phyloP scores from a whole-genome alignment of 1,139 yeast genomes.

The Scheffersomyces illinoinensis region DNA sequence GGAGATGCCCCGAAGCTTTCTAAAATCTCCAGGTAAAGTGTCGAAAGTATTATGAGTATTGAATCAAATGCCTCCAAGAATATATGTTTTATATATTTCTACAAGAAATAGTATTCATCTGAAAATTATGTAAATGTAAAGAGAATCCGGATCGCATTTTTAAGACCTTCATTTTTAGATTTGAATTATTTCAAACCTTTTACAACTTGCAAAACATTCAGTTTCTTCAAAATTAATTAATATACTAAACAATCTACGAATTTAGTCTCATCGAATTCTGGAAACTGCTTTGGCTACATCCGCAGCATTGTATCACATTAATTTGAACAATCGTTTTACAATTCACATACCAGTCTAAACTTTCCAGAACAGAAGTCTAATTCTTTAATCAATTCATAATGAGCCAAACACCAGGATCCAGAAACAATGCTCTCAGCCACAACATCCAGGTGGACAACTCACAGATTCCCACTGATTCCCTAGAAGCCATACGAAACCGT shows the following conservation, averaged over 20 bases:
- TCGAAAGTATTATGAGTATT: too few species aligned
- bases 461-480: constrained; percentile 39
- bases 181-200: background rate
- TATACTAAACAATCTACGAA: background rate
- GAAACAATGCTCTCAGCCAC: background rate
- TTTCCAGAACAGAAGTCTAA: background rate
- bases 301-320: background rate
- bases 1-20: too few species aligned
- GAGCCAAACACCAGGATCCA: background rate
- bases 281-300: background rate
- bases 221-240: background rate
- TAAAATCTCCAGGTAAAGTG: too few species aligned
- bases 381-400: background rate
- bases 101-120: background rate
- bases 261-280: background rate
- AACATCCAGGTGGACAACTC: constrained; percentile 17
- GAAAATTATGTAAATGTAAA: too few species aligned
- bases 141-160: background rate
- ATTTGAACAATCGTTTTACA: background rate
- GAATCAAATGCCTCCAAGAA: background rate
- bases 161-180: background rate
- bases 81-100: background rate
- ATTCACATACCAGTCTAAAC: too few species aligned
- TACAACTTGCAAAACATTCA: background rate
- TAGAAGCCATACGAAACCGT: constrained; percentile 45